A percentile compares a stretch with the other conserved stretches of the same genome.
These are phyloP conservation scores for Pseudocercospora fuligena DNA, from an alignment of 2,329 filamentous ascomycete genomes.

Conservation along the genomic window DNA sequence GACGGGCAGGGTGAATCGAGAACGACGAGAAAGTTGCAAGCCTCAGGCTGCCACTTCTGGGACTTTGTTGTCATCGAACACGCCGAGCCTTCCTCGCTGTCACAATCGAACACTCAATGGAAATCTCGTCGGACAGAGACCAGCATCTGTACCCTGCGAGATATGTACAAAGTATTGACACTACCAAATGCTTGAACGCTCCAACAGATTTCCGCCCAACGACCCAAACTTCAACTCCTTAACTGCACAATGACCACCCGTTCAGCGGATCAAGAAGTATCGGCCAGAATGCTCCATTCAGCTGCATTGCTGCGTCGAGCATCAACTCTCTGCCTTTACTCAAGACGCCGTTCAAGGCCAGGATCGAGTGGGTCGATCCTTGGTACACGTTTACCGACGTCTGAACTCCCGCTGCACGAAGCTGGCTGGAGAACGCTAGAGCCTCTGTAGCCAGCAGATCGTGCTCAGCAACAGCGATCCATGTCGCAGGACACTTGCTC, in stretches of 20 bases:
- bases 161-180: not conserved
- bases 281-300: constrained; percentile 27
- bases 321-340: constrained; percentile 27
- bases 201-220: too few species aligned
- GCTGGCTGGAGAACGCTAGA: constrained; percentile 24
- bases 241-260: constrained; percentile 17
- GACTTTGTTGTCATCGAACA: too few species aligned
- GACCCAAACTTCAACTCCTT: not conserved
- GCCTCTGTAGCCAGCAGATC: constrained; percentile 29
- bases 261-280: constrained; percentile 18
- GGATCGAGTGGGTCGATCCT: constrained; percentile 28
- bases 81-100: too few species aligned
- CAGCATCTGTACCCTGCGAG: too few species aligned
- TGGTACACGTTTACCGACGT: constrained; percentile 28
- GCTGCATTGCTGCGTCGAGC: constrained; percentile 25
- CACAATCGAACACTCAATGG: too few species aligned
- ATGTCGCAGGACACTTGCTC: constrained; percentile 26
- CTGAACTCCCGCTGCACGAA: constrained; percentile 21
- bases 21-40: not conserved
- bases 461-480: constrained; percentile 30
- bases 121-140: too few species aligned
- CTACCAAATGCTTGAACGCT: not conserved
- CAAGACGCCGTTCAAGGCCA: constrained; percentile 27
- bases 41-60: not conserved
- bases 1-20: not conserved